These are phyloP conservation scores for Taiozyma sp. DNA, from an alignment of 1,139 yeast species.

Conservation along the genomic window DNA sequence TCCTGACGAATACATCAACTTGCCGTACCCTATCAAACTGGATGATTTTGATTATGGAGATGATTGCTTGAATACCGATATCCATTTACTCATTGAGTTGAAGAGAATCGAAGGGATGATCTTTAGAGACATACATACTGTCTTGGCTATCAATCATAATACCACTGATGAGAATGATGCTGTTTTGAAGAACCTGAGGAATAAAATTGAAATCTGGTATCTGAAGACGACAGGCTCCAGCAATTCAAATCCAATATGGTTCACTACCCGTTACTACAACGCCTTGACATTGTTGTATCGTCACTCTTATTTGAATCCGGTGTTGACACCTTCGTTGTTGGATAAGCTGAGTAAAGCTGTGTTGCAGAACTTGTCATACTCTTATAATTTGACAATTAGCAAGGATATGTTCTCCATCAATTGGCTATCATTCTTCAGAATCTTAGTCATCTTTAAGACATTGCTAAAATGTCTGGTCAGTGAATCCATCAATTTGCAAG, in stretches of 20 bases:
- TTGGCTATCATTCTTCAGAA: slow-evolving; percentile 18
- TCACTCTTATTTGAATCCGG: slow-evolving; percentile 17
- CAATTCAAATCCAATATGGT: slow-evolving; percentile 10
- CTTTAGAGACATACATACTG: slow-evolving; percentile 16
- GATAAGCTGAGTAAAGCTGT: slow-evolving; percentile 15
- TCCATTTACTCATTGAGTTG: slow-evolving; percentile 9
- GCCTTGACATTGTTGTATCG: slow-evolving; percentile 16
- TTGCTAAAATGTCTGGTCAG: slow-evolving; percentile 14
- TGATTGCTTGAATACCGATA: slow-evolving; percentile 1
- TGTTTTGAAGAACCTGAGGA: slow-evolving; percentile 10
- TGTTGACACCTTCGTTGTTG: slow-evolving; percentile 8
- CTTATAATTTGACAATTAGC: slow-evolving; percentile 14
- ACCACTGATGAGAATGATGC: slow-evolving; percentile 7
- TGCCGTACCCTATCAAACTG: slow-evolving; percentile 15
- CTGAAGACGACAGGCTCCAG: slow-evolving; percentile 11
- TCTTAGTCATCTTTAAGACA: slow-evolving; percentile 16
- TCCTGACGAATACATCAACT: slow-evolving; percentile 16
- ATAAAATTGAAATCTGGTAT: slow-evolving; percentile 17
- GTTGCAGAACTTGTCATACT: slow-evolving; percentile 19
- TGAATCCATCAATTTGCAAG: slow-evolving; percentile 10
- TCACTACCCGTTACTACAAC: slow-evolving; percentile 19
- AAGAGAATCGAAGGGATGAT: slow-evolving; percentile 18
- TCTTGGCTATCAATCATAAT: slow-evolving; percentile 13
- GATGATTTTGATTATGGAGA: slow-evolving; percentile 7
- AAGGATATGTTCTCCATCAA: slow-evolving; percentile 8